Evolutionary conservation across 1,284 basidiomycete genomes (phyloP).

Genomic region (Cystobasidium pallidum): DNA sequence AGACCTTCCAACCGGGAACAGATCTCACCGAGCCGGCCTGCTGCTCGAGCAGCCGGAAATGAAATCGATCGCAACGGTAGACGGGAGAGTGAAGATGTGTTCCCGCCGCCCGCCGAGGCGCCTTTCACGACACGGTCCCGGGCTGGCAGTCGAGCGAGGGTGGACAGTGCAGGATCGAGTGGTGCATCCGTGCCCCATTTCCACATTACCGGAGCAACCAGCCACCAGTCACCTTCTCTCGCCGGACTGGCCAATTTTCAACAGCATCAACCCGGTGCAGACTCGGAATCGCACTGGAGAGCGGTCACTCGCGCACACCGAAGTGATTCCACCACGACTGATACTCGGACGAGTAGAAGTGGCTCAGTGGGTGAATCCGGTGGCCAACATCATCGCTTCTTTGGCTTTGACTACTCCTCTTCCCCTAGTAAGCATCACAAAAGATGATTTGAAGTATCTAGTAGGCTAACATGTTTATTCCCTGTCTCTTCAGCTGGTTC

Average conservation of each 20-base stretch:
- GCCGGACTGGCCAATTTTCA: not conserved
- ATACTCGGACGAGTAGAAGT: slow-evolving; percentile 45
- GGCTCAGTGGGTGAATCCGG: slow-evolving; percentile 48
- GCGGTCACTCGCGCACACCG: slow-evolving; percentile 19
- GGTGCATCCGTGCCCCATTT: not conserved
- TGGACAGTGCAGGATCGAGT: slow-evolving; percentile 38
- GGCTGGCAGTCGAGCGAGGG: slow-evolving; percentile 29
- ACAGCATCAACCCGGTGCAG: slow-evolving; percentile 3
- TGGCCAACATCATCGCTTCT: slow-evolving; percentile 39
- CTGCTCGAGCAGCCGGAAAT: not conserved
- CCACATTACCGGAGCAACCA: not conserved
- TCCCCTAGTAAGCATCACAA: slow-evolving; percentile 39
- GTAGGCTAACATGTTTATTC: not conserved
- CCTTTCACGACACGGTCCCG: slow-evolving; percentile 32
- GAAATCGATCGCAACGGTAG: slow-evolving; percentile 27
- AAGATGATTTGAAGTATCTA: not conserved
- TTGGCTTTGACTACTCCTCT: slow-evolving; percentile 45
- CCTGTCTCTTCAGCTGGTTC: slow-evolving; percentile 28
- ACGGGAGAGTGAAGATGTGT: slow-evolving; percentile 37
- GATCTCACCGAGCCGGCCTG: not conserved
- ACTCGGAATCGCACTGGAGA: slow-evolving; percentile 8
- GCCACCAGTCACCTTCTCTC: not conserved
- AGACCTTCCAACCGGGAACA: not conserved
- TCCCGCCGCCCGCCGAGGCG: slow-evolving; percentile 20
- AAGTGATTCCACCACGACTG: slow-evolving; percentile 35